Conservation (phyloP, 306 rosid genomes). For the Trifolium repens region DNA sequence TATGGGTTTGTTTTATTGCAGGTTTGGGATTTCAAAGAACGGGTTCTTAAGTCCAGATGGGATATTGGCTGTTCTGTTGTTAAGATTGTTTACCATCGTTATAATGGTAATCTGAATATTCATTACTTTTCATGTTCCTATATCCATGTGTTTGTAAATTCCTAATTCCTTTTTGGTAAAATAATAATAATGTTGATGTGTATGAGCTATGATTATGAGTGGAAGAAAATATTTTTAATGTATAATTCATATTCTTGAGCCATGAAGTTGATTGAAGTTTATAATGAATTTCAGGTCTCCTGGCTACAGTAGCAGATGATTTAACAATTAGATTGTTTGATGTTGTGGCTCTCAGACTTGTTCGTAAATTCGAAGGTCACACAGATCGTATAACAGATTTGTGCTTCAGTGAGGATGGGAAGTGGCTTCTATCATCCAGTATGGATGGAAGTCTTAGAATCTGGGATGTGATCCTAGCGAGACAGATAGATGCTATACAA, state of each 20-base stretch:
- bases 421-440: conserved; percentile 93
- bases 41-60: conserved; percentile 72
- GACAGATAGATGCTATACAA: conserved; percentile 84
- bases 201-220: conserved; percentile 19
- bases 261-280: conserved; percentile 30
- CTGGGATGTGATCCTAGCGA: conserved; percentile 90
- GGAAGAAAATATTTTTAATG: conserved; percentile 4
- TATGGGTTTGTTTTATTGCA: conserved; percentile 43
- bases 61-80: conserved; percentile 72
- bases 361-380: conserved; percentile 92
- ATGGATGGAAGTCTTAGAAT: conserved; percentile 97
- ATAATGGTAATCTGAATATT: conserved; percentile 63
- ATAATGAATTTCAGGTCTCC: conserved; percentile 69
- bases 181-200: not conserved
- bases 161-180: conserved; percentile 11
- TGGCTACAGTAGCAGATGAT: conserved; percentile 87
- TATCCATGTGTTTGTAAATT: conserved; percentile 13
- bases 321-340: conserved; percentile 77
- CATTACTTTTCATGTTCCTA: conserved; percentile 17
- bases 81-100: conserved; percentile 81
- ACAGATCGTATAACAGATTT: conserved; percentile 88
- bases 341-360: conserved; percentile 78
- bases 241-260: conserved; percentile 26
- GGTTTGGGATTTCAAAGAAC: conserved; percentile 94
- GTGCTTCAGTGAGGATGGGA: conserved; percentile 98